Evolutionary conservation across 495 filamentous ascomycete species (phyloP), one percentile per base, ranked within the genome.

Genomic region (Opeltia flavorubescens): DNA sequence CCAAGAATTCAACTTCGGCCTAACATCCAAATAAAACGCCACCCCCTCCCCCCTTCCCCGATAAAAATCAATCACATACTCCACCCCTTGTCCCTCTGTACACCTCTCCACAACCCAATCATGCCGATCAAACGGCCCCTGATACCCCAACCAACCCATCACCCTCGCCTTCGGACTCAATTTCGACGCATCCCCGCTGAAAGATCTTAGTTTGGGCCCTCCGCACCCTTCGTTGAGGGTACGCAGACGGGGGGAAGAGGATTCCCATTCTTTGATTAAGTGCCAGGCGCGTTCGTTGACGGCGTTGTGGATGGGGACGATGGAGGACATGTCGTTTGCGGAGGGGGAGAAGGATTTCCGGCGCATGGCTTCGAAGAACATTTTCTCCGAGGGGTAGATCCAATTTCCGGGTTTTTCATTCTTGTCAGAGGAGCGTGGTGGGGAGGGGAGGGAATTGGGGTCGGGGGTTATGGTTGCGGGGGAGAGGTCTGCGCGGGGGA

Each of bases 21-120:
- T 73, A 15, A 96, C 91, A 60, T 98, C 91, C 48, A 98, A 63
- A 62, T 86, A 95, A 62, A 98, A 98, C 52, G 81, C 94, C 51
- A 95, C 62, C 51, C 80, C 81, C 41, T 71, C 75, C 2, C 76
- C 76, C 5, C 60, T 84, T 0, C 91, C 91, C 26, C 82, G 76
- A 61, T 98, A 98, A 60, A 96, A 98, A 65, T 98, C 91, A 63
- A 98, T 98, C 23, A 98, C 79, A 60, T 98, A 98, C 58, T 95
- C 91, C 33, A 98, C 65, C 54, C 71, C 72, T 53, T 77, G 81
- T 23, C 45, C 49, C n/a, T 88, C 89, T 53, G 54, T 65, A 50
- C 91, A 95, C 48, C 91, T 69, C 62, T 96, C 89, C 8, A 98
- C 81, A 13, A 94, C 82, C 91, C 91, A 96, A 64, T 98, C 91